Percentiles rank a stretch among this genome's conserved stretches.
These are phyloP conservation scores for Carpinus fangiana DNA, from an alignment of 306 rosid genomes.

Conservation along the genomic window DNA sequence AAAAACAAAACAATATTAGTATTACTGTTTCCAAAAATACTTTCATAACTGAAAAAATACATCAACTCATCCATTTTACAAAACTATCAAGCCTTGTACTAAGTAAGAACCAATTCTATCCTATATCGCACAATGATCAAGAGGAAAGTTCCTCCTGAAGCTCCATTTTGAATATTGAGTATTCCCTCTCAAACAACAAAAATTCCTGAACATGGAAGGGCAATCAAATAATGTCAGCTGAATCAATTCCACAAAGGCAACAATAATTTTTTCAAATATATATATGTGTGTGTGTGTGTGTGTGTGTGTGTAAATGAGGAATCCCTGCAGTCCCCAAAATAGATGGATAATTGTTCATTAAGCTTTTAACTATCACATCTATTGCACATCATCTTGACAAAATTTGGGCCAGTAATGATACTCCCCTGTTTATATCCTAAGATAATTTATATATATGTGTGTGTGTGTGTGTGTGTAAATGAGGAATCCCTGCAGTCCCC, in stretches of 20 bases:
- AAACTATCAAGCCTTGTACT: conserved; percentile 2
- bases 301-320: neutral
- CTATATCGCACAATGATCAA: conserved; percentile 24
- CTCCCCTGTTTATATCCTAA: too few relatives aligned
- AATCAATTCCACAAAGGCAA: neutral
- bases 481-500: neutral
- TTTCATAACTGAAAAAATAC: too few relatives aligned
- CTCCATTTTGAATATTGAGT: conserved; percentile 70
- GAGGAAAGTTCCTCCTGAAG: conserved; percentile 37
- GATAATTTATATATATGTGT: too few relatives aligned
- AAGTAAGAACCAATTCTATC: conserved; percentile 1
- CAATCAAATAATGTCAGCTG: conserved; percentile 21
- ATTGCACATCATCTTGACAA: neutral
- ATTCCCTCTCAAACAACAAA: conserved; percentile 76
- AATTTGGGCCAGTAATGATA: too few relatives aligned
- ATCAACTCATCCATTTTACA: neutral
- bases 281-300: neutral
- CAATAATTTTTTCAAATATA: too few relatives aligned
- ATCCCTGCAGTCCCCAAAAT: neutral
- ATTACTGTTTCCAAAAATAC: too few relatives aligned
- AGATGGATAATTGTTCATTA: conserved; percentile 1
- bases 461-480: neutral
- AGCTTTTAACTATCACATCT: neutral
- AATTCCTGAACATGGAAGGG: conserved; percentile 52
- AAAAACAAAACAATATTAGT: too few relatives aligned